These are phyloP conservation scores for Hypoxylon fuscum DNA, from an alignment of 495 filamentous ascomycete genomes.

Conservation along the genomic window DNA sequence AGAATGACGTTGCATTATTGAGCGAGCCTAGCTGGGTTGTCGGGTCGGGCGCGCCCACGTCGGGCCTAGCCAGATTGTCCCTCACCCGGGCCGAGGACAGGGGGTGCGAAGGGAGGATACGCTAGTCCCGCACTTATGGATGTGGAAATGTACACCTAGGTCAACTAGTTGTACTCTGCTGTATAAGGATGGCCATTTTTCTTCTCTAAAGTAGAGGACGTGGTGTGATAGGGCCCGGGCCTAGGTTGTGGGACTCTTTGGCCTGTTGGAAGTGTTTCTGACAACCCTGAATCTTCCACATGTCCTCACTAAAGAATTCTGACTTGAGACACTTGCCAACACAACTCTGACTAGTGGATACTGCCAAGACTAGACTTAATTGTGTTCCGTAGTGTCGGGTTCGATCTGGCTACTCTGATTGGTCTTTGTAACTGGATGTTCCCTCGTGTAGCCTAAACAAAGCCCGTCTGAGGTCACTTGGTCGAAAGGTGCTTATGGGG, in stretches of 20 bases:
- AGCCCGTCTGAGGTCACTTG: slow-evolving; percentile 19
- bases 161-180: slow-evolving; percentile 6
- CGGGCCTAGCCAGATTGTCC: slow-evolving; percentile 19
- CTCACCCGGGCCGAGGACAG: slow-evolving; percentile 32
- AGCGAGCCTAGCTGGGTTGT: slow-evolving; percentile 22
- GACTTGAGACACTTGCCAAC: slow-evolving; percentile 35
- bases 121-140: slow-evolving; percentile 16
- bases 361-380: slow-evolving; percentile 36
- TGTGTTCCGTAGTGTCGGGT: slow-evolving; percentile 38
- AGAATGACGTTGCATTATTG: not conserved
- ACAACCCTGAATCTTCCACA: slow-evolving; percentile 12
- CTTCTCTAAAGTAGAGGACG: slow-evolving; percentile 5
- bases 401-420: slow-evolving; percentile 26
- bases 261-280: slow-evolving; percentile 20
- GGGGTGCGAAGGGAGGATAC: slow-evolving; percentile 9
- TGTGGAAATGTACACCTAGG: slow-evolving; percentile 7
- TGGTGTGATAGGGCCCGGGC: slow-evolving; percentile 6
- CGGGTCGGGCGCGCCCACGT: slow-evolving; percentile 26
- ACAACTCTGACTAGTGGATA: slow-evolving; percentile 31
- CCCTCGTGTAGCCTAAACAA: slow-evolving; percentile 19
- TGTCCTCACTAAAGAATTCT: slow-evolving; percentile 37
- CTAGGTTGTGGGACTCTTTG: slow-evolving; percentile 8
- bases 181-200: slow-evolving; percentile 10
- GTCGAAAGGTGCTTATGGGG: slow-evolving; percentile 16
- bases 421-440: slow-evolving; percentile 18